Conservation (phyloP, 2,329 filamentous ascomycete species). For the Pseudogymnoascus sp. region DNA sequence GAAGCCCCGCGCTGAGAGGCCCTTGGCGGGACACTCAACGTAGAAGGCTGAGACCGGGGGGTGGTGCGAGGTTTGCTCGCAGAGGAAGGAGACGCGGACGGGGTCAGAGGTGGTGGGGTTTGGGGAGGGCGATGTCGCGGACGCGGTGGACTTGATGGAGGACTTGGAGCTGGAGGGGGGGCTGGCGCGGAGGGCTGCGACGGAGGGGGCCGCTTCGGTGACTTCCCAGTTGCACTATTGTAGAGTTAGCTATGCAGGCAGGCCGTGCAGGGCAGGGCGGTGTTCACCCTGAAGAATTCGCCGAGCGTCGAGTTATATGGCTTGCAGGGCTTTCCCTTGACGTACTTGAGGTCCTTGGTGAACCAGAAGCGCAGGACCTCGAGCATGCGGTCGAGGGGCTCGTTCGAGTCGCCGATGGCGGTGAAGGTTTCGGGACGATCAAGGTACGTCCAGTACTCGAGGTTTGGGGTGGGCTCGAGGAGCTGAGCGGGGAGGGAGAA, state of each 20-base stretch:
- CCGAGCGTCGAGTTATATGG: conserved; percentile 96
- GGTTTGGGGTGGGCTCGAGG: conserved; percentile 88
- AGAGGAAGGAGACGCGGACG: conserved; percentile 84
- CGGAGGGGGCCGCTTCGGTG: conserved; percentile 64
- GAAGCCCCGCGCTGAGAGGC: conserved; percentile 78
- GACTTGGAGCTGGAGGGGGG: conserved; percentile 21
- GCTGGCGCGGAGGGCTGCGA: conserved; percentile 30
- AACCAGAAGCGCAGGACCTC: conserved; percentile 96
- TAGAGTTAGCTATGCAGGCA: conserved; percentile 12
- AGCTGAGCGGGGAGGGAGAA: conserved; percentile 95
- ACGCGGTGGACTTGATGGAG: conserved; percentile 28
- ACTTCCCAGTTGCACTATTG: conserved; percentile 92
- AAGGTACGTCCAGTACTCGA: conserved; percentile 99
- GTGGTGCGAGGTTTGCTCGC: conserved; percentile 96
- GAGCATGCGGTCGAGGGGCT: conserved; percentile 86
- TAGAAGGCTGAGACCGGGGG: conserved; percentile 95
- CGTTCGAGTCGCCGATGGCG: conserved; percentile 78
- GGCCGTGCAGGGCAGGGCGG: background rate
- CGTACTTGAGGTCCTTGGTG: conserved; percentile 97
- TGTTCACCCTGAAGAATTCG: conserved; percentile 91
- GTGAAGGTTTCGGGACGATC: conserved; percentile 88
- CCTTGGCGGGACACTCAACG: conserved; percentile 85
- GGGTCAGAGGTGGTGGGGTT: conserved; percentile 32
- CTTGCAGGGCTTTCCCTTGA: conserved; percentile 97
- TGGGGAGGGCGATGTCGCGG: conserved; percentile 22